Percentiles rank a stretch among this genome's conserved stretches.
These are phyloP conservation scores for Phytopythium aichiense DNA, from an alignment of 352 stramenopile genomes.

Conservation along the genomic window DNA sequence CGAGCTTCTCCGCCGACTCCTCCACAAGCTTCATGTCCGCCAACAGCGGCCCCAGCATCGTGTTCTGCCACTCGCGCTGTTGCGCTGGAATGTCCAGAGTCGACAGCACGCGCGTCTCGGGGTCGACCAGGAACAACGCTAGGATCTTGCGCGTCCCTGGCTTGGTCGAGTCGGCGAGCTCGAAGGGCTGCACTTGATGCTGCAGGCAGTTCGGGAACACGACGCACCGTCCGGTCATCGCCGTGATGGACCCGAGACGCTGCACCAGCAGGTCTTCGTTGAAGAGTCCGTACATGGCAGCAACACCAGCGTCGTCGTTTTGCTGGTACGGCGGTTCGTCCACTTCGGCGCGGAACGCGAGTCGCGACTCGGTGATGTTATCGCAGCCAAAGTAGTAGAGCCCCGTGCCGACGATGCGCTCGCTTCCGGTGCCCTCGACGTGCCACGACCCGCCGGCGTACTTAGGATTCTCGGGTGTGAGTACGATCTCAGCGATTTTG, in stretches of 20 bases:
- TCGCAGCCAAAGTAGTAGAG: constrained; percentile 50
- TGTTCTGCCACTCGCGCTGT: constrained; percentile 29
- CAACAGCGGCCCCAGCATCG: constrained; percentile 6
- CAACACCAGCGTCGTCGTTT: constrained; percentile 22
- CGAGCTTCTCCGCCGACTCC: constrained; percentile 11
- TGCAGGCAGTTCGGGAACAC: constrained; percentile 41
- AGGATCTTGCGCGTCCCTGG: constrained; percentile 42
- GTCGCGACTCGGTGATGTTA: constrained; percentile 37
- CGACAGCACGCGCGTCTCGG: constrained; percentile 20
- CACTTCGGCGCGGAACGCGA: constrained; percentile 31
- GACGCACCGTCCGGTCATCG: constrained; percentile 23
- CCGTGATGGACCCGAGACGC: constrained; percentile 15
- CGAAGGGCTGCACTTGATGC: constrained; percentile 43
- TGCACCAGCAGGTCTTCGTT: constrained; percentile 20
- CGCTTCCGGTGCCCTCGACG: constrained; percentile 35
- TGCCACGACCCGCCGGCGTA: constrained; percentile 46
- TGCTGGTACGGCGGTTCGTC: constrained; percentile 25
- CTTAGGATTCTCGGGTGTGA: constrained; percentile 32
- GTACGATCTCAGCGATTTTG: constrained; percentile 43
- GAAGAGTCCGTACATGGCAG: constrained; percentile 24
- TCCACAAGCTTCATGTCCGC: constrained; percentile 10
- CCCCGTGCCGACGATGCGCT: constrained; percentile 42
- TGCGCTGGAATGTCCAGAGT: constrained; percentile 34
- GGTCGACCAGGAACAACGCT: constrained; percentile 45
- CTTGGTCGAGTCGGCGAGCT: constrained; percentile 25